These are phyloP conservation scores for Eucalyptus polyanthemos DNA, from an alignment of 345 rosid genomes.

Conservation along the genomic window DNA sequence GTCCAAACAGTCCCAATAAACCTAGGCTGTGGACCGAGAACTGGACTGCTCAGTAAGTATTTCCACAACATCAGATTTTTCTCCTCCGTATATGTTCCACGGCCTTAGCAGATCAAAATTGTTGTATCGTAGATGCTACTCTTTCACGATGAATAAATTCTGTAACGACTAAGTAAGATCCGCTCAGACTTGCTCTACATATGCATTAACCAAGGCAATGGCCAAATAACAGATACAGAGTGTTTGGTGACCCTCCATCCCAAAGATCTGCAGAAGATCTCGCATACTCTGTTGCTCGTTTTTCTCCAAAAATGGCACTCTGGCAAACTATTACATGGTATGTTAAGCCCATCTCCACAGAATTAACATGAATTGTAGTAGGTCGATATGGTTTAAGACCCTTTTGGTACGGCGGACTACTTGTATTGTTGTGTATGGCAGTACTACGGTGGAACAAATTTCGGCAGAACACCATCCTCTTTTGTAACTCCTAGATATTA, in stretches of 20 bases:
- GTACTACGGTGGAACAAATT: conserved; percentile 47
- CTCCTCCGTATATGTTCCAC: background rate
- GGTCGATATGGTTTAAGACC: background rate
- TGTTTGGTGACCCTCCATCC: conserved; percentile 44
- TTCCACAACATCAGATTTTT: background rate
- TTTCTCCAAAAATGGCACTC: conserved; percentile 39
- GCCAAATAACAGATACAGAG: conserved; percentile 21
- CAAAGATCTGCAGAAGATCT: conserved; percentile 29
- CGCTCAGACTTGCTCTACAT: background rate
- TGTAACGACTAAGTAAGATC: background rate
- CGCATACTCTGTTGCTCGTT: conserved; percentile 33
- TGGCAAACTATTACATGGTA: conserved; percentile 48
- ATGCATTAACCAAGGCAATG: background rate
- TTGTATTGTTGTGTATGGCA: background rate
- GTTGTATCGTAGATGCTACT: background rate
- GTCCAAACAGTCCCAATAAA: conserved; percentile 28
- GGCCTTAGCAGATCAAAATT: background rate
- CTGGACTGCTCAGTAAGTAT: conserved; percentile 44
- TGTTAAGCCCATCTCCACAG: background rate
- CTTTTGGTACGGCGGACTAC: background rate
- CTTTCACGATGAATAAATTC: background rate
- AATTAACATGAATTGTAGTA: background rate
- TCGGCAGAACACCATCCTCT: conserved; percentile 22
- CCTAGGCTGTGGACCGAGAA: conserved; percentile 44
- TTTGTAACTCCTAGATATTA: conserved; percentile 40